A percentile compares a stretch with the other conserved stretches of the same genome.
Evolutionary conservation across 441 rosid genomes (phyloP).

Genomic region (Pelargonium fulgidum): DNA sequence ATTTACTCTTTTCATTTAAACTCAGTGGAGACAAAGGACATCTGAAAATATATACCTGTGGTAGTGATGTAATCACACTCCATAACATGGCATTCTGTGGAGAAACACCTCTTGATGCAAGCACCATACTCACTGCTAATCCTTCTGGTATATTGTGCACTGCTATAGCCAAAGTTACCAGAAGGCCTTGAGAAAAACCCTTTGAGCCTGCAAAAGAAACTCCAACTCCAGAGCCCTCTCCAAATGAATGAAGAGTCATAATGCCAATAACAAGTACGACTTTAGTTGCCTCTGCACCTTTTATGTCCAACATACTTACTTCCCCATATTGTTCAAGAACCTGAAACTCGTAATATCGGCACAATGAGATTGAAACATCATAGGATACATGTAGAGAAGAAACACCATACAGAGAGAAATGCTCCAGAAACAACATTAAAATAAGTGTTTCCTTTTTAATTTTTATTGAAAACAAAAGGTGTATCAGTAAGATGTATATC

Average conservation of each 20-base stretch:
- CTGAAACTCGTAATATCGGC: constrained; percentile 51
- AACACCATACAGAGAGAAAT: no score
- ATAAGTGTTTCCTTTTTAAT: no score
- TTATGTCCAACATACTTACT: constrained; percentile 95
- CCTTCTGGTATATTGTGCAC: constrained; percentile 98
- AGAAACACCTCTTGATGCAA: constrained; percentile 95
- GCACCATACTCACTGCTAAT: constrained; percentile 95
- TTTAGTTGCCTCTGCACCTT: constrained; percentile 93
- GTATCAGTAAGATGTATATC: no score
- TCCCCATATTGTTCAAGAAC: constrained; percentile 92
- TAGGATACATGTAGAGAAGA: background rate
- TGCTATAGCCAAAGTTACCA: constrained; percentile 94
- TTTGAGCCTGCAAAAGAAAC: constrained; percentile 95
- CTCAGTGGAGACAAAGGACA: constrained; percentile 10
- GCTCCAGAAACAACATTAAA: no score
- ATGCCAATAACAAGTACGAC: constrained; percentile 94
- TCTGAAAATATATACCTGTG: constrained; percentile 50
- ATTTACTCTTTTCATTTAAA: background rate
- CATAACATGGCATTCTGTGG: constrained; percentile 99
- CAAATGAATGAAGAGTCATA: constrained; percentile 99
- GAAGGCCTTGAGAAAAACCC: constrained; percentile 91
- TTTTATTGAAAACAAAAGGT: no score
- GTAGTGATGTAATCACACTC: constrained; percentile 95
- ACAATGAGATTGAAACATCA: constrained; percentile 4
- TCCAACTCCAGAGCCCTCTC: constrained; percentile 98